Conservation (phyloP, 2,329 filamentous ascomycete genomes). For the Venturiaceae sp. region DNA sequence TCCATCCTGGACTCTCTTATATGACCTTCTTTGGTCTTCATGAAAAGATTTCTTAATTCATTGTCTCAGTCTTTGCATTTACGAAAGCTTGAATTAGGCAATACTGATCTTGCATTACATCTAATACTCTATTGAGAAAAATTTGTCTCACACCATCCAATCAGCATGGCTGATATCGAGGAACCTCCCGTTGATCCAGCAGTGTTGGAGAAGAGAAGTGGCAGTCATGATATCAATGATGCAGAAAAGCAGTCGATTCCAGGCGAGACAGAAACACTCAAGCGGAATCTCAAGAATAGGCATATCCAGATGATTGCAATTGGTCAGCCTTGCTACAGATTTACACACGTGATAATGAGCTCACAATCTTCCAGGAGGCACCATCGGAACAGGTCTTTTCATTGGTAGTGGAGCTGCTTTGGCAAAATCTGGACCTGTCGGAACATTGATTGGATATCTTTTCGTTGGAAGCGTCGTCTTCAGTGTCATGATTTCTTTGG, state of each 20-base stretch:
- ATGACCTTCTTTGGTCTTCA: no score
- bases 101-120: no score
- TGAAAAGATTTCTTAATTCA: no score
- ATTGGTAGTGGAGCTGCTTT: constrained; percentile 15
- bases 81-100: no score
- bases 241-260: constrained; percentile 23
- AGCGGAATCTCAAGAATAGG: constrained; percentile 56
- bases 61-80: no score
- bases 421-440: constrained; percentile 37
- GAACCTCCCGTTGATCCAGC: no score
- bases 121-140: no score
- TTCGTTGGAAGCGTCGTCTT: constrained; percentile 6
- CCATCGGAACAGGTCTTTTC: constrained; percentile 10
- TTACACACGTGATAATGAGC: constrained; percentile 12
- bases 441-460: constrained; percentile 26
- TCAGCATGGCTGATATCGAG: no score
- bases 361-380: background rate
- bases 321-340: constrained; percentile 58
- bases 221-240: constrained; percentile 13
- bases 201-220: background rate
- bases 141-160: no score
- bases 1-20: no score
- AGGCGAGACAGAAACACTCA: constrained; percentile 17
- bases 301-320: constrained; percentile 90
- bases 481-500: constrained; percentile 7